Base-by-base conservation (phyloP, 805 yeast genomes). In the Candida mattraensis region DNA sequence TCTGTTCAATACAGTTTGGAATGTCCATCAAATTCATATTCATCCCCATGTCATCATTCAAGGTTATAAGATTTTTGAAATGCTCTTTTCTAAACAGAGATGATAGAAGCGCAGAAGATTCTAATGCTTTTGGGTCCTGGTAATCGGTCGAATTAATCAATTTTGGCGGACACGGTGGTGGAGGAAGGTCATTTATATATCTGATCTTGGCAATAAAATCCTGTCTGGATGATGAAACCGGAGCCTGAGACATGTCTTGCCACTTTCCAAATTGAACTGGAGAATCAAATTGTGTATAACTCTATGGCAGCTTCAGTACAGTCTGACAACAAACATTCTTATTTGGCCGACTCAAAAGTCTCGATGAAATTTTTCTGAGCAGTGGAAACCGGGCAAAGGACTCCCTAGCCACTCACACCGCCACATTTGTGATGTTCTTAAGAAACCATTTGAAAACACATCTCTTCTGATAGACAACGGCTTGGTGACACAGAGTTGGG, bases 131-230 rank as follows among this genome's bases (percentile, higher is more conserved):
- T 57, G 53, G 18, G 61, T 65, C 39, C 45, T 48, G 5, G 40
- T 51, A 23, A 7, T 40, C 39, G 8, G 55, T 44, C 47, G 80
- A 75, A 32, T 79, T 74, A 35, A 93, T 61, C 38, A 89, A 72
- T 58, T 84, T 87, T 19, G 99, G 97, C 29, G 95, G 87, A 43
- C 93, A 72, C 16, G 91, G 83, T 7, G 98, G 98, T 2, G 96
- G 89, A 5, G 99, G 99, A 16, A 93, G 69, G 52, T 78, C 84
- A 58, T 93, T 93, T 40, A 77, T 77, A 60, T 88, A 91, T 54
- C 95, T 75, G 35, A 84, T 76, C 49, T 83, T 82, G 29, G 95
- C 94, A 37, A 84, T 78, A 53, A 80, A 84, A 38, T 83, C 89
- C 56, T 83, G 89, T 57, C 80, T 76, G 44, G 58, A 40, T 5